Evolutionary conservation across 108 stramenopile species (phyloP).

Genomic region (Cyclotella atomus): DNA sequence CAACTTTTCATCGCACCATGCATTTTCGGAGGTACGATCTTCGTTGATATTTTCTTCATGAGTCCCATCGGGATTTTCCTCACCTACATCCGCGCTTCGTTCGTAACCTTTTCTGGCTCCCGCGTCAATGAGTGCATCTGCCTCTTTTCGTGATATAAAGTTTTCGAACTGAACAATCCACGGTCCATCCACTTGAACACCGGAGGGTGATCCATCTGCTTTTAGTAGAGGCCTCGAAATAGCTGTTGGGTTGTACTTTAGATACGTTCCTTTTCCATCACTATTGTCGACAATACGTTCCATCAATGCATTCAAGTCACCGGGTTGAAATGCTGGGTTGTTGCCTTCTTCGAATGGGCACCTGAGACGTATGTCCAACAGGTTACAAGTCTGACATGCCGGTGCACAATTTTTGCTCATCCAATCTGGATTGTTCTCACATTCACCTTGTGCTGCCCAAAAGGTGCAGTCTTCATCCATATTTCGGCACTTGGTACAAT

Average conservation of each 20-base stretch:
- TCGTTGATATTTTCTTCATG: constrained; percentile 54
- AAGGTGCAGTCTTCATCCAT: constrained; percentile 51
- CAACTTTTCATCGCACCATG: constrained; percentile 60
- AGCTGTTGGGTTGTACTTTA: constrained; percentile 59
- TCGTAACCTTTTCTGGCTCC: constrained; percentile 69
- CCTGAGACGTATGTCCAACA: constrained; percentile 48
- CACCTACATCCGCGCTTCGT: constrained; percentile 83
- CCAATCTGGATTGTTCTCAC: constrained; percentile 51
- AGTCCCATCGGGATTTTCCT: constrained; percentile 65
- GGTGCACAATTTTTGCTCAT: constrained; percentile 71
- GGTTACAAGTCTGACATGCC: constrained; percentile 73
- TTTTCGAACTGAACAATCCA: constrained; percentile 90
- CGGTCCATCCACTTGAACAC: constrained; percentile 57
- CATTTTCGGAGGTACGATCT: constrained; percentile 59
- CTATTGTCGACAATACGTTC: constrained; percentile 57
- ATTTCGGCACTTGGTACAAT: too few species aligned
- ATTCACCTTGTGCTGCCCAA: constrained; percentile 67
- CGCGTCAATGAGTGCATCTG: constrained; percentile 69
- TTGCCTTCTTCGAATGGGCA: constrained; percentile 70
- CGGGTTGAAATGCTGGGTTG: constrained; percentile 56
- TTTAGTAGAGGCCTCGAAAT: constrained; percentile 57
- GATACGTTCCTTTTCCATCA: constrained; percentile 27
- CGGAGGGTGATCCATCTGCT: constrained; percentile 40
- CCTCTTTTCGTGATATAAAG: constrained; percentile 81
- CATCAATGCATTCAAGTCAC: constrained; percentile 75